A percentile compares a stretch with the other conserved stretches of the same genome.
These are phyloP conservation scores for Ploettnerulaceae sp. DNA, from an alignment of 2,329 filamentous ascomycete species.

Conservation along the genomic window DNA sequence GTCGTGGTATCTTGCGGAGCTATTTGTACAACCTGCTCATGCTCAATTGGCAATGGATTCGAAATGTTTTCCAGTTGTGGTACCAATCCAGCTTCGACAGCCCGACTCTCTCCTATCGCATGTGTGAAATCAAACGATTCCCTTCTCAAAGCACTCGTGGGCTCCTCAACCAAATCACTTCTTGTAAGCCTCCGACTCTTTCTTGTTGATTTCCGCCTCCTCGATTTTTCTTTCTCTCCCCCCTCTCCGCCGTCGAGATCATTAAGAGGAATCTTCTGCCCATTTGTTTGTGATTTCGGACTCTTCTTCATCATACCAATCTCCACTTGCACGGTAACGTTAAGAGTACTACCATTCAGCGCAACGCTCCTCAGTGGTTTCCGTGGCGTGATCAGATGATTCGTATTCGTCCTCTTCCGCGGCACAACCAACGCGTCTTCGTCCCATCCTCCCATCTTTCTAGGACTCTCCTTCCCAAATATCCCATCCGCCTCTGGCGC, in stretches of 20 bases:
- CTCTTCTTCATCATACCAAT: no score
- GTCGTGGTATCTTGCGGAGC: no score
- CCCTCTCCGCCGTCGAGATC: neutral
- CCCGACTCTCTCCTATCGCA: neutral
- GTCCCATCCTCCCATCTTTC: conserved; percentile 10
- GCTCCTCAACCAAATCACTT: conserved; percentile 5
- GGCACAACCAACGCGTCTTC: conserved; percentile 26
- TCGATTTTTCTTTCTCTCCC: conserved; percentile 8
- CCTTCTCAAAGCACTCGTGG: neutral
- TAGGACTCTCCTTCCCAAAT: neutral
- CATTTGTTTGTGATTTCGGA: neutral
- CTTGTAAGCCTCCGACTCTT: conserved; percentile 20
- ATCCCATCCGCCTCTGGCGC: neutral
- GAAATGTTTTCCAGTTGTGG: no score
- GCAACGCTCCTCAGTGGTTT: conserved; percentile 26
- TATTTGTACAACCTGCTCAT: no score
- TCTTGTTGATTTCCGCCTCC: conserved; percentile 25
- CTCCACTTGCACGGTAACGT: no score
- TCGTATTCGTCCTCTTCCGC: conserved; percentile 33
- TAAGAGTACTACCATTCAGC: conserved; percentile 1
- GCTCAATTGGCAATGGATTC: no score
- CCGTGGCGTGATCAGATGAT: conserved; percentile 32
- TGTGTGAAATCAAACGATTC: conserved; percentile 3
- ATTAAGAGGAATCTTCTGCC: conserved; percentile 2
- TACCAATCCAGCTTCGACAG: no score